phyloP scores from a whole-genome alignment of 2,329 filamentous ascomycete species.

The Aureobasidium sp. region DNA sequence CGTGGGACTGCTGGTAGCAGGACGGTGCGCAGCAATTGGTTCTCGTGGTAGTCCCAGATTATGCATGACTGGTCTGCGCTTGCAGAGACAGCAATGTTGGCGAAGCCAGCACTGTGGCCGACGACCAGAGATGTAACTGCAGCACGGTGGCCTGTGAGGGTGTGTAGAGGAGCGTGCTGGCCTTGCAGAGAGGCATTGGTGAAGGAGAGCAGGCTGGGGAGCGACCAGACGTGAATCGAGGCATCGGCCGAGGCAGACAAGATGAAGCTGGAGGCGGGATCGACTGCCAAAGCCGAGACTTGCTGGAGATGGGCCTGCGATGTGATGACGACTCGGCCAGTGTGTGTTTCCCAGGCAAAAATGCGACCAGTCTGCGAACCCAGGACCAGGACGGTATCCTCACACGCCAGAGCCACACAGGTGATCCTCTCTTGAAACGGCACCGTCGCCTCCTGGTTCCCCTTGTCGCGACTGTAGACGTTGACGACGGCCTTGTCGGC shows the following conservation, averaged over 20 bases:
- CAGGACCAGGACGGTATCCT: slow-evolving; percentile 61
- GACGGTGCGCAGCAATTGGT: slow-evolving; percentile 70
- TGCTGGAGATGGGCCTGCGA: slow-evolving; percentile 72
- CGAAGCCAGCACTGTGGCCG: slow-evolving; percentile 63
- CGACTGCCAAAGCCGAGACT: slow-evolving; percentile 66
- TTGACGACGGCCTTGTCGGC: slow-evolving; percentile 86
- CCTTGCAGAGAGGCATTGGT: slow-evolving; percentile 43
- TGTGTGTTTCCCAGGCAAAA: slow-evolving; percentile 84
- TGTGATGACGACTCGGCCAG: slow-evolving; percentile 69
- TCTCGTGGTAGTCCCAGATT: slow-evolving; percentile 85
- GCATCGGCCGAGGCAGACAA: slow-evolving; percentile 78
- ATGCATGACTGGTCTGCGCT: slow-evolving; percentile 84
- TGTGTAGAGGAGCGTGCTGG: slow-evolving; percentile 63
- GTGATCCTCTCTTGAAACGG: slow-evolving; percentile 83
- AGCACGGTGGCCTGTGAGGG: slow-evolving; percentile 69
- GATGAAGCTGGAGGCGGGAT: slow-evolving; percentile 64
- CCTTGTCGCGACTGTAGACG: slow-evolving; percentile 77
- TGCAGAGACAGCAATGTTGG: slow-evolving; percentile 76
- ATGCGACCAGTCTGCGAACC: slow-evolving; percentile 81
- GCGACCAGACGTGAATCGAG: slow-evolving; percentile 86
- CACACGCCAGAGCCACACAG: slow-evolving; percentile 64
- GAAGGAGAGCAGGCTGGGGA: slow-evolving; percentile 65
- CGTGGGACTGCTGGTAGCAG: slow-evolving; percentile 68
- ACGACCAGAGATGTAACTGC: slow-evolving; percentile 58
- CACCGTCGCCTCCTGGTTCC: slow-evolving; percentile 80